Evolutionary conservation across 164 flowering plant species (phyloP).

Genomic region (Cinnamomum micranthum): DNA sequence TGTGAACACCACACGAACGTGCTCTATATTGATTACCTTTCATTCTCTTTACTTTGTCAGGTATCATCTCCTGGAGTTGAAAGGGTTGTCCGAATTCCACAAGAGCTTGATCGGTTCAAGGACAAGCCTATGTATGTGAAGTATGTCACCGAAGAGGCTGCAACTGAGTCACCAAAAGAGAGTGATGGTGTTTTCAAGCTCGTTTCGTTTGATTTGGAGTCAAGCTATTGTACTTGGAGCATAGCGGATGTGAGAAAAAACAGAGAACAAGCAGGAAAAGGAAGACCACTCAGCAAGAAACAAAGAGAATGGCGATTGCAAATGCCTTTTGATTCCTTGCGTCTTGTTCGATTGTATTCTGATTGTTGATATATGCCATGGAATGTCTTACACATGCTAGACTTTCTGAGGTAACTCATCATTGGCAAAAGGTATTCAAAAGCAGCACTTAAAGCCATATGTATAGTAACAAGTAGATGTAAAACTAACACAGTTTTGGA

Average conservation of each 20-base stretch:
- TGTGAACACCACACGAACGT: not conserved
- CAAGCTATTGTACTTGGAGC: conserved; percentile 69
- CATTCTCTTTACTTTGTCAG: conserved; percentile 23
- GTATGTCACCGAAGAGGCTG: conserved; percentile 36
- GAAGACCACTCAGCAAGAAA: conserved; percentile 86
- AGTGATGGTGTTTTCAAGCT: conserved; percentile 78
- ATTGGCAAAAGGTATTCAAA: too few relatives aligned
- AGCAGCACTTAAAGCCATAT: too few relatives aligned
- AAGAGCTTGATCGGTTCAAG: conserved; percentile 77
- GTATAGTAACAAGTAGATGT: too few relatives aligned
- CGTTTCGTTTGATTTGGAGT: conserved; percentile 58
- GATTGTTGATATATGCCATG: conserved; percentile 24
- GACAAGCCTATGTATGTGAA: conserved; percentile 69
- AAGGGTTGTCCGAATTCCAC: conserved; percentile 68
- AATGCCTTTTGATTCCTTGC: conserved; percentile 63
- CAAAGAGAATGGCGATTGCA: conserved; percentile 75
- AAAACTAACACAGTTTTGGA: too few relatives aligned
- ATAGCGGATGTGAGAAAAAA: conserved; percentile 79
- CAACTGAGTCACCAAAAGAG: conserved; percentile 34
- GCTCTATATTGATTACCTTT: not conserved
- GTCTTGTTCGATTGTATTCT: conserved; percentile 61
- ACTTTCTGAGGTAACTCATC: too few relatives aligned
- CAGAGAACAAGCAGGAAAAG: conserved; percentile 86
- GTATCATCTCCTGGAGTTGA: conserved; percentile 93
- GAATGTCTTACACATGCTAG: too few relatives aligned